Evolutionary conservation across 2,329 filamentous ascomycete species (phyloP), one percentile per base, ranked within the genome.

Genomic region (Colletotrichum lupini): DNA sequence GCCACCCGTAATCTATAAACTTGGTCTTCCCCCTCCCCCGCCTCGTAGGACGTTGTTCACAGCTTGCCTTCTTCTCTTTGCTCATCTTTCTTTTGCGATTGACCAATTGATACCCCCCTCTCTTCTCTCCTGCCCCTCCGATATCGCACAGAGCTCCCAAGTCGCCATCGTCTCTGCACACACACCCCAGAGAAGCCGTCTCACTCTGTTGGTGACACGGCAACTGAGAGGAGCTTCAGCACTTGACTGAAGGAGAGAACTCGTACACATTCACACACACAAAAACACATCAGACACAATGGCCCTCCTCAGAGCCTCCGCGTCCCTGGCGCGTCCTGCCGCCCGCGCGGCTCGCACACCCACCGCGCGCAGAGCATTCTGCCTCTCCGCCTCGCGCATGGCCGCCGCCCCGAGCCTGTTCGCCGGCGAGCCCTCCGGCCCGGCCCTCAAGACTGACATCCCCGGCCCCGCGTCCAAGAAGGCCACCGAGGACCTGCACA

Each of bases 381-480:
- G 64, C 59, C 60, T 30, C 49, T 71, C 70, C 35, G 66, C 68
- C 30, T 52, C 61, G 49, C 65, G 68, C 72, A 72, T 69, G 69
- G 73, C 73, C 22, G 67, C 73, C 62, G 65, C 69, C 42, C 42
- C 42, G 64, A 61, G 64, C 49, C 86, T 87, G 76, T 82, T 85
- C 74, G 77, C 82, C 52, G 84, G 84, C 68, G 89, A 91, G 83
- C 89, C 89, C 56, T 81, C 84, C 32, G 85, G 80, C 30, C 89
- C 89, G 32, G 79, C 84, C 4, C 80, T 91, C 78, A 89, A 88
- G 84, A 89, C 88, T 28, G 83, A 85, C 58, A 93, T 97, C 70
- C 95, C 95, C 0, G 95, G 95, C 0, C 94, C 94, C 49, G 89
- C 92, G 85, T 91, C 92, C 82, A 88, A 91, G 85, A 88, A 91